Base-by-base conservation (phyloP, 2,329 filamentous ascomycete genomes). In the Aspergillus aculeatinus region DNA sequence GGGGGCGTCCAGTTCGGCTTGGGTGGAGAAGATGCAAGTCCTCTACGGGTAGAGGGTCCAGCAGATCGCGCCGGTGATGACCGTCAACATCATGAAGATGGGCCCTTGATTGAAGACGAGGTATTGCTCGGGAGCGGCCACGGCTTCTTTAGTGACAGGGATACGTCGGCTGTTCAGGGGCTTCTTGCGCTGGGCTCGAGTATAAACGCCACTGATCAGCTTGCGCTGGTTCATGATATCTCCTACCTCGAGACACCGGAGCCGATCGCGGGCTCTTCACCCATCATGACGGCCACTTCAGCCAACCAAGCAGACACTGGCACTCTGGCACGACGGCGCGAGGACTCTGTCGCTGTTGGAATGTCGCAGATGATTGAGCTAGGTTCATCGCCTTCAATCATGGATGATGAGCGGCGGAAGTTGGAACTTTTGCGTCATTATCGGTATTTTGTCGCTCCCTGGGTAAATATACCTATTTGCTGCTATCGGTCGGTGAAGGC, bases 381-480 rank as follows among this genome's bases (percentile, higher is more conserved):
- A 12, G 33, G 33, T 2, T 35, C 33, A 16, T 16, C 33, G 33
- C 14, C 14, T 2, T 4, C 12, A 5, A 12, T 16, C 14, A 35
- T 16, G 11, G 14, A 4, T 5, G 14, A 16, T 5, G 61, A 66
- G 19, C 60, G 51, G 1, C 60, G 62, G 25, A 68, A 57, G n/a
- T 67, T 80, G 4, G 74, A 76, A 2, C 63, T 81, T 1, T 57
- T 81, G 12, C 73, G 77, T n/a, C 72, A 80, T 56, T 81, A 79
- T 57, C 70, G 77, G 49, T 81, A 81, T 55, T 72, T 79, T 47
- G 71, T 81, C 33, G 78, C 79, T 5, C 76, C 78, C 21, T 81
- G 79, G 79, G 79, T 81, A 68, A 55, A 74, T 68, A 29, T 2
- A 31, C 16, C 31, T 5, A 56, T 25, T 31, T 51, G 23, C 19